A percentile compares a stretch with the other conserved stretches of the same genome.
phyloP scores from a whole-genome alignment of 2,329 filamentous ascomycete genomes.

The Penicillium sp. region DNA sequence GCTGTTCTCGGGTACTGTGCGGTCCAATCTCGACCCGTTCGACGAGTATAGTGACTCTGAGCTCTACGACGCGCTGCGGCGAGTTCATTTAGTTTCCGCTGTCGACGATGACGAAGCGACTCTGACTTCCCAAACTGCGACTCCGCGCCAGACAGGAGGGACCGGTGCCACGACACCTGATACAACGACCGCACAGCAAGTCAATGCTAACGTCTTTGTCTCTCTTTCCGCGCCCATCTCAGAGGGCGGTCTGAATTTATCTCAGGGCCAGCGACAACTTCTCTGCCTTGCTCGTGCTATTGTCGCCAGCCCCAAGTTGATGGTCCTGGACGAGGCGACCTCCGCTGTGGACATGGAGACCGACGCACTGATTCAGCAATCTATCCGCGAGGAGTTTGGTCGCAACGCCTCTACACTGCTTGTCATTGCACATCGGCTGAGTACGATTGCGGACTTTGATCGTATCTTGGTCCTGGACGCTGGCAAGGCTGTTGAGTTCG shows the following conservation, averaged over 20 bases:
- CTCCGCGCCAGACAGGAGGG: slow-evolving; percentile 53
- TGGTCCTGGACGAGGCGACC: slow-evolving; percentile 79
- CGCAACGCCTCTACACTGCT: slow-evolving; percentile 60
- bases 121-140: slow-evolving; percentile 65
- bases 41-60: slow-evolving; percentile 66
- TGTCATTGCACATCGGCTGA: slow-evolving; percentile 72
- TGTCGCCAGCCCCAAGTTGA: slow-evolving; percentile 68
- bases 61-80: slow-evolving; percentile 65
- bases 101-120: slow-evolving; percentile 61
- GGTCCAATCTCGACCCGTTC: slow-evolving; percentile 75
- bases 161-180: slow-evolving; percentile 21
- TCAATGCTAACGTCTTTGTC: slow-evolving; percentile 66
- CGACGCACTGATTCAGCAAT: slow-evolving; percentile 69
- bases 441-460: slow-evolving; percentile 75
- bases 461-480: slow-evolving; percentile 69
- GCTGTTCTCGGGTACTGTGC: slow-evolving; percentile 74
- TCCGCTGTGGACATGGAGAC: slow-evolving; percentile 75
- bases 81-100: slow-evolving; percentile 59
- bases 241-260: slow-evolving; percentile 66
- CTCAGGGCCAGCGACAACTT: slow-evolving; percentile 33
- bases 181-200: slow-evolving; percentile 26
- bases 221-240: slow-evolving; percentile 63
- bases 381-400: slow-evolving; percentile 69
- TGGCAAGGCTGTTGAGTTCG: slow-evolving; percentile 66
- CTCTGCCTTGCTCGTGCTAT: slow-evolving; percentile 48